Base-by-base conservation (phyloP, 2,329 filamentous ascomycete species). In the Phoma sp. region DNA sequence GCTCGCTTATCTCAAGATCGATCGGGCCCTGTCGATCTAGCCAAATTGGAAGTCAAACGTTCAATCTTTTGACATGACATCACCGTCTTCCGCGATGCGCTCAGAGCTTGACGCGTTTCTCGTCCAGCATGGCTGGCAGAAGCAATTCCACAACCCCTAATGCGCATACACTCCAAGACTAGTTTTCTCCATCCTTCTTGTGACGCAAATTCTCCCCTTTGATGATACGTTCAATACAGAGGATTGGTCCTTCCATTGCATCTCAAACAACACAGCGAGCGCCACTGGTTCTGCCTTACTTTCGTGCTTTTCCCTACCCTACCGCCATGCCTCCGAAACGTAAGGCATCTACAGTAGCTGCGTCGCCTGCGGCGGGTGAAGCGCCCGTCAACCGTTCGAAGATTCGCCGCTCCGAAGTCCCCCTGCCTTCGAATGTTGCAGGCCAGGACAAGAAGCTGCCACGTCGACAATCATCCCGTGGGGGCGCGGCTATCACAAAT, bases 301-400 rank as follows among this genome's bases (percentile, higher is more conserved):
- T 42, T 59, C 49, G 45, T 40, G 11, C 36, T 24, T 43, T 44
- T 24, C 49, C 43, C 22, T 53, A 25, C 47, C 55, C 56, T 35
- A 30, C 46, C 22, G 33, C 29, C 30, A 73, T 73, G 69, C 61
- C 53, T 44, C 53, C 65, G 40, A 73, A 73, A 60, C 67, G 71
- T 22, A 73, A 71, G 57, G 61, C 65, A 32, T 68, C 68, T 24
- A 56, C 63, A 37, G 55, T 55, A 55, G 59, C 64, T 60, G 60
- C 66, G 11, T 52, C 52, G 44, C 46, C 53, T 37, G 47, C 51
- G 22, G 49, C 57, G 11, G 47, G 44, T 33, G 55, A 57, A 41
- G 55, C 52, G 14, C 43, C 47, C 14, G 37, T 47, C 7, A 49
- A 62, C 41, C 51, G 55, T 36, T 55, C 57, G 24, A 62, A 61